Evolutionary conservation across 371 early-diverging fungal genomes (phyloP), one percentile per base, ranked within the genome.

Genomic region (Apophysomyces trapeziformis): DNA sequence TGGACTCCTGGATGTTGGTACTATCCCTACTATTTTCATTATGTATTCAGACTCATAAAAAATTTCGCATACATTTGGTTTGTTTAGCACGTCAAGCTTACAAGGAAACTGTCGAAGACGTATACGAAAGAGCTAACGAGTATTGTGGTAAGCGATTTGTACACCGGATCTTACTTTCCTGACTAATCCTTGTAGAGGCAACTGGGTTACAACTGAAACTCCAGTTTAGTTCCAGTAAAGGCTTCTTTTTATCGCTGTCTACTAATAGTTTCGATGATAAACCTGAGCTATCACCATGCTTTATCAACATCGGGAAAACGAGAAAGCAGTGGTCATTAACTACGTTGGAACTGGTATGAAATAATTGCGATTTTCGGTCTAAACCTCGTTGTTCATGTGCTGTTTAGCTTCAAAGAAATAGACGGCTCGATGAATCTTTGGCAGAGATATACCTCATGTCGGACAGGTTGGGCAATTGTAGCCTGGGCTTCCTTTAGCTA

Each of bases 1-100:
- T 71, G 94, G 95, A 0, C 77, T 97, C 39, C 84, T 97, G 12
- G 97, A 97, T 73, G 94, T 97, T 45, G 94, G 92, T 85, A 85
- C 32, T 26, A 2, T 26, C 32, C 32, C 32, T 26, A 26, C 32
- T 26, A 26, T 26, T 26, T 26, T 2, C 32, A 26, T 26, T 26
- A 2, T 3, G 32, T 26, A 26, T 26, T 2, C 3, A 26, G 32
- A 26, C 2, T 26, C 3, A 26, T 26, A 2, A 26, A 26, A 26
- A 0, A 0, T 26, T 26, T 26, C 32, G 32, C 32, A 26, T 26
- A 26, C 32, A 26, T 2, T 26, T 26, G 32, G 32, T 26, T 26
- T 26, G 32, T 26, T 4, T 45, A 75, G 91, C 95, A 5, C 79
- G 95, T 2, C 90, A 92, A 73, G 90, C 94, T 0, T 96, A 93